Conservation (phyloP, 495 filamentous ascomycete genomes). For the Evernia prunastri region DNA sequence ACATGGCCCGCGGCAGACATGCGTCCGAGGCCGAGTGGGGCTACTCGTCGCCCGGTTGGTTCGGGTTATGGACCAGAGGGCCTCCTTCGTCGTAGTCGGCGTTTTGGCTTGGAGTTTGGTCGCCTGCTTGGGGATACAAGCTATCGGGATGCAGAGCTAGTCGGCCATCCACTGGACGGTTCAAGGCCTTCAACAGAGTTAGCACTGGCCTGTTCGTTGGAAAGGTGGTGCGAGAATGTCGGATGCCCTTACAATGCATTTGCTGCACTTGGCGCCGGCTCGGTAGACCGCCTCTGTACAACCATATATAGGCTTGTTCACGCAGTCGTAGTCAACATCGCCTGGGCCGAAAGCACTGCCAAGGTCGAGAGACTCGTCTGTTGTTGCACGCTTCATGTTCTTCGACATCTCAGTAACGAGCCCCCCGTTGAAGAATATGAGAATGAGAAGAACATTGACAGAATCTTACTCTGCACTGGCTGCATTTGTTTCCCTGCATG, state of each 20-base stretch:
- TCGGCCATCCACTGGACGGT: not conserved
- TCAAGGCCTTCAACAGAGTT: not conserved
- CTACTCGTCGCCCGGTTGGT: not conserved
- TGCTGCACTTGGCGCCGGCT: conserved; percentile 5
- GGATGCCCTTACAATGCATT: not conserved
- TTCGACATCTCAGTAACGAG: not conserved
- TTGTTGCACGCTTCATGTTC: not conserved
- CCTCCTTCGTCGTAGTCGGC: not conserved
- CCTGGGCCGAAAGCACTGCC: not conserved
- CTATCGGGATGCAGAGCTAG: too few species aligned
- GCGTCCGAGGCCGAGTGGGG: not conserved
- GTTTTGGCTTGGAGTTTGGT: not conserved
- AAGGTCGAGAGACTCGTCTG: not conserved
- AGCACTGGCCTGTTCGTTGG: not conserved
- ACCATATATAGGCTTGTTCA: not conserved
- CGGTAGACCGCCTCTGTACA: not conserved
- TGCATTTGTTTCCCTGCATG: not conserved
- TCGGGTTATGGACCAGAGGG: not conserved
- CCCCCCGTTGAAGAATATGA: not conserved
- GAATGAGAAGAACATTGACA: not conserved
- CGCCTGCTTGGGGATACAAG: too few species aligned
- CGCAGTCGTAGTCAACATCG: not conserved
- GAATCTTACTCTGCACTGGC: not conserved
- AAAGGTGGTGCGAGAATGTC: not conserved
- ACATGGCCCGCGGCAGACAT: not conserved